phyloP scores from a whole-genome alignment of 2,329 filamentous ascomycete species.

The Zymoseptoria pseudotritici region DNA sequence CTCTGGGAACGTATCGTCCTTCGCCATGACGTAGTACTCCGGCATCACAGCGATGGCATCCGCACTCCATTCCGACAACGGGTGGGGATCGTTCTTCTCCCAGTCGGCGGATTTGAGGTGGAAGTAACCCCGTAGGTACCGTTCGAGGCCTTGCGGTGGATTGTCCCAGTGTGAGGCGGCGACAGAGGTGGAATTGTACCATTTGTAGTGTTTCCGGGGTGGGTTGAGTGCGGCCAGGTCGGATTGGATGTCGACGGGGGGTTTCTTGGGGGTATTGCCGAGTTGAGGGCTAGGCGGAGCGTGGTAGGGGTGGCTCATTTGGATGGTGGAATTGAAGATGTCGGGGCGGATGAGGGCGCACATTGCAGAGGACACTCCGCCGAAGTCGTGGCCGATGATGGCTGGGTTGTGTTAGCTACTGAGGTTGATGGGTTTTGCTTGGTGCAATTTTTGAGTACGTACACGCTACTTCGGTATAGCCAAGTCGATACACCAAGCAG shows the following conservation, averaged over 20 bases:
- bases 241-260: slow-evolving; percentile 44
- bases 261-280: slow-evolving; percentile 33
- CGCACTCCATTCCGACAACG: slow-evolving; percentile 51
- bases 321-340: slow-evolving; percentile 53
- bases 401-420: background rate
- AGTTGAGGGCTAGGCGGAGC: slow-evolving; percentile 45
- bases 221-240: slow-evolving; percentile 48
- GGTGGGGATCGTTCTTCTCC: slow-evolving; percentile 41
- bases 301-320: slow-evolving; percentile 61
- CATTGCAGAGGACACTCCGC: slow-evolving; percentile 53
- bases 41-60: slow-evolving; percentile 53
- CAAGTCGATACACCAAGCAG: slow-evolving; percentile 53
- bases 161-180: slow-evolving; percentile 44
- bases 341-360: slow-evolving; percentile 57
- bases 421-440: background rate
- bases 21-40: slow-evolving; percentile 61
- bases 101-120: slow-evolving; percentile 60
- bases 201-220: slow-evolving; percentile 64
- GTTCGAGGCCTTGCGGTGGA: slow-evolving; percentile 47
- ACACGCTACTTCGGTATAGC: slow-evolving; percentile 50
- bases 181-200: slow-evolving; percentile 50
- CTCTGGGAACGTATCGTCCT: slow-evolving; percentile 51
- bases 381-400: slow-evolving; percentile 61
- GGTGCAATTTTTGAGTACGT: background rate
- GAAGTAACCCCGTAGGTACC: slow-evolving; percentile 60